Evolutionary conservation across 495 filamentous ascomycete species (phyloP).

Genomic region (Astrothelium subdiscretum): DNA sequence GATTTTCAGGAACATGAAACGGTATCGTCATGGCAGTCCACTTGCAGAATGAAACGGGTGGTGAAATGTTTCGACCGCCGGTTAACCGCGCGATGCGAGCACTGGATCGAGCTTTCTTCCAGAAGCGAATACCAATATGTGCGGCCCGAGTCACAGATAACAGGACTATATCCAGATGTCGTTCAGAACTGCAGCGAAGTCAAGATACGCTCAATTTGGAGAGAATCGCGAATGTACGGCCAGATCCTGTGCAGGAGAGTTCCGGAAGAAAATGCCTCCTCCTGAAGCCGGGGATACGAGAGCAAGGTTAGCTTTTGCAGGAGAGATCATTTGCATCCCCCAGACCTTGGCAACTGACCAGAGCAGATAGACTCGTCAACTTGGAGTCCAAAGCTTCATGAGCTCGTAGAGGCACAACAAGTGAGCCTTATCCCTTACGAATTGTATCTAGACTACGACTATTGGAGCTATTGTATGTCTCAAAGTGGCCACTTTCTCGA

Average conservation of each 20-base stretch:
- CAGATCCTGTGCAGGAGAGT: constrained; percentile 34
- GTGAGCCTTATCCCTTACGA: constrained; percentile 61
- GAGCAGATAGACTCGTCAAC: constrained; percentile 52
- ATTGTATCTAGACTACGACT: constrained; percentile 65
- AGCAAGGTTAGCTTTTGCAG: constrained; percentile 42
- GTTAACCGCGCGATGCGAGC: constrained; percentile 65
- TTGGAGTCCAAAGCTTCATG: constrained; percentile 57
- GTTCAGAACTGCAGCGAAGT: constrained; percentile 44
- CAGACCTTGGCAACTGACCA: constrained; percentile 5
- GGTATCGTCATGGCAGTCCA: background rate
- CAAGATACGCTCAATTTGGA: constrained; percentile 51
- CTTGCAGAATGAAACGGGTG: background rate
- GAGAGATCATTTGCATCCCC: background rate
- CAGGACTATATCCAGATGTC: constrained; percentile 56
- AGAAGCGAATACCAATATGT: constrained; percentile 57
- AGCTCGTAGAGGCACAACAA: constrained; percentile 53
- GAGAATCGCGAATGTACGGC: constrained; percentile 45
- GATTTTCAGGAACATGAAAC: background rate
- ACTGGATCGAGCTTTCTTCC: constrained; percentile 76
- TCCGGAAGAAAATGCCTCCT: constrained; percentile 60
- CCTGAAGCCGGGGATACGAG: constrained; percentile 54
- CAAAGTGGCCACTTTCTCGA: background rate
- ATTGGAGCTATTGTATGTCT: constrained; percentile 68
- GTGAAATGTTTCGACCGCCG: constrained; percentile 64
- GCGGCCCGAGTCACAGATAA: constrained; percentile 68